Conservation (phyloP, 2,329 filamentous ascomycete genomes). For the Botryotinia convoluta region DNA sequence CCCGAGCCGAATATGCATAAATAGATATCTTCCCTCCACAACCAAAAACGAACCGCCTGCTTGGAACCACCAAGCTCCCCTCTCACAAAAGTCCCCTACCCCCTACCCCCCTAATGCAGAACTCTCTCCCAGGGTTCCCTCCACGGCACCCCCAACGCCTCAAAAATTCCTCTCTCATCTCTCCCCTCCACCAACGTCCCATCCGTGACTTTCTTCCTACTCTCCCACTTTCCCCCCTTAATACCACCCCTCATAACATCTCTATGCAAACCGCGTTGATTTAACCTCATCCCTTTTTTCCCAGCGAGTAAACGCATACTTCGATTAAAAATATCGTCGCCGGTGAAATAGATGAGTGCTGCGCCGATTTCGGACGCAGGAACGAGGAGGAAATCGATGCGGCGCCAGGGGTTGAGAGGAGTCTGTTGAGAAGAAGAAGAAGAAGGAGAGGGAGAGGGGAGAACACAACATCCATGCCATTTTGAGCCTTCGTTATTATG, state of each 20-base stretch:
- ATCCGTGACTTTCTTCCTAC: slow-evolving; percentile 60
- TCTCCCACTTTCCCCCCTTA: slow-evolving; percentile 46
- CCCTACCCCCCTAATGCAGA: slow-evolving; percentile 48
- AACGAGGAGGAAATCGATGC: slow-evolving; percentile 82
- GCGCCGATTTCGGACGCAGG: slow-evolving; percentile 77
- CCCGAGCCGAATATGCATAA: not conserved
- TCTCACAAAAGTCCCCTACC: not conserved
- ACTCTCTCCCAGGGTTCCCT: slow-evolving; percentile 72
- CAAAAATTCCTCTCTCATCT: slow-evolving; percentile 78
- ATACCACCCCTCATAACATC: slow-evolving; percentile 59
- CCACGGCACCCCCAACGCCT: slow-evolving; percentile 80
- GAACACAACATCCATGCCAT: slow-evolving; percentile 82
- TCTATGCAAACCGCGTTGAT: slow-evolving; percentile 76
- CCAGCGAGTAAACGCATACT: slow-evolving; percentile 77
- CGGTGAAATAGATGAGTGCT: slow-evolving; percentile 91
- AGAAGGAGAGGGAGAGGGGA: slow-evolving; percentile 50
- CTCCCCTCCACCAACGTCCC: slow-evolving; percentile 71
- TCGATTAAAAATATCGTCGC: slow-evolving; percentile 91
- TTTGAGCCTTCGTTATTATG: slow-evolving; percentile 58
- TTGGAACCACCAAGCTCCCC: too few species aligned
- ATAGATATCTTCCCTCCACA: not conserved
- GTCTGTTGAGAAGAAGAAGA: slow-evolving; percentile 38
- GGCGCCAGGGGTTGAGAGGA: slow-evolving; percentile 59
- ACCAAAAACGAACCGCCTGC: not conserved
- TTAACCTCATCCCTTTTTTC: slow-evolving; percentile 79